Evolutionary conservation across 176 grass and related monocot genomes (phyloP).

Genomic region (Triticum urartu): DNA sequence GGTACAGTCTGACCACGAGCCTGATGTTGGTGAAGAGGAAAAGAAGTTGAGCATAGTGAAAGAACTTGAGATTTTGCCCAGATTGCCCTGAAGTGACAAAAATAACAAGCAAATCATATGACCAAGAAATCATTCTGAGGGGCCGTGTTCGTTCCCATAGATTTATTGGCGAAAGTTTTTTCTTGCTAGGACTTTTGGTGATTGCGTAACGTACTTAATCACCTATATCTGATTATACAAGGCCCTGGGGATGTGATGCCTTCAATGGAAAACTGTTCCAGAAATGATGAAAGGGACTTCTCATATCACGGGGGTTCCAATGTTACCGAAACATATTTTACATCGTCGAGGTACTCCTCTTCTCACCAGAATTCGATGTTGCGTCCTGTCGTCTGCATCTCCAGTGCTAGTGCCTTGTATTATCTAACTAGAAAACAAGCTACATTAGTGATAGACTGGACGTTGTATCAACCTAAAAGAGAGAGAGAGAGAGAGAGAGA

Average conservation of each 20-base stretch:
- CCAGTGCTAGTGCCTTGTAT: background rate
- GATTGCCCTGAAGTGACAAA: too few species aligned
- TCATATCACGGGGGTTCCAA: background rate
- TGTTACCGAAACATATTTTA: background rate
- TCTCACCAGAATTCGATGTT: background rate
- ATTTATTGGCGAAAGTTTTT: conserved; percentile 46
- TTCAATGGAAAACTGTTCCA: background rate
- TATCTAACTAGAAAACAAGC: background rate
- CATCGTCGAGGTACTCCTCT: background rate
- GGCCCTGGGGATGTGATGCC: background rate
- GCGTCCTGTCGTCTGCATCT: background rate
- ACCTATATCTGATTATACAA: background rate
- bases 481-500: background rate
- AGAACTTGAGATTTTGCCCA: too few species aligned
- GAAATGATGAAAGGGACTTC: background rate
- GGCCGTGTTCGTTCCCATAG: conserved; percentile 65
- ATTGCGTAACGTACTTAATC: background rate
- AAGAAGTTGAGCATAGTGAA: too few species aligned
- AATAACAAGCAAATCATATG: conserved; percentile 4
- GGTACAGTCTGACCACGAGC: too few species aligned
- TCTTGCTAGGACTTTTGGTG: conserved; percentile 79
- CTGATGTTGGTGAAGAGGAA: too few species aligned
- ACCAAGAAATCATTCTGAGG: conserved; percentile 59
- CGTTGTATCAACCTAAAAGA: background rate
- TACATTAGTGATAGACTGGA: background rate